These are phyloP conservation scores for Aleurites moluccanus DNA, from an alignment of 441 rosid species.

Conservation along the genomic window DNA sequence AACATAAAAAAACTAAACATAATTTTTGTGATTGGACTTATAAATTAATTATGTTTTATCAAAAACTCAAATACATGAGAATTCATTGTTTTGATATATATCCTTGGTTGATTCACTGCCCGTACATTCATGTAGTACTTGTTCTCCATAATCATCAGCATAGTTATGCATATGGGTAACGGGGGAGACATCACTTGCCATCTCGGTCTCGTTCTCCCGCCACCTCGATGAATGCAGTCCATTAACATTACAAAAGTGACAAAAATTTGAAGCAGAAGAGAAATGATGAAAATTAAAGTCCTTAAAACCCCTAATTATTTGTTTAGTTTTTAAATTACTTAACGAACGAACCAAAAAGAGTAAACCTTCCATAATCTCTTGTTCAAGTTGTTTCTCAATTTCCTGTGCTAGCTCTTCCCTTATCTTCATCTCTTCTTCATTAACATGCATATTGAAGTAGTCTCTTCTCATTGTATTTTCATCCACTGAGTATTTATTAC, in stretches of 20 bases:
- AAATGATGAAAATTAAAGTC: neutral
- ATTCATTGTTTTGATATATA: too few species aligned
- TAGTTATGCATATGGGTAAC: too few species aligned
- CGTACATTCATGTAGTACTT: too few species aligned
- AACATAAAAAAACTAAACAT: too few species aligned
- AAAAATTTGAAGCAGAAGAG: neutral
- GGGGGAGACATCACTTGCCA: too few species aligned
- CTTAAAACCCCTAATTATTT: neutral
- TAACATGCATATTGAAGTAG: neutral
- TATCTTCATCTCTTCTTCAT: neutral
- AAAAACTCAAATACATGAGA: too few species aligned
- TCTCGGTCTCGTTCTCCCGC: neutral
- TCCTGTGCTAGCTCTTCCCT: constrained; percentile 9
- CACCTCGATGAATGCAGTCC: neutral
- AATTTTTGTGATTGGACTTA: too few species aligned
- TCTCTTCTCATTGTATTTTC: neutral
- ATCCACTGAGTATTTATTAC: neutral
- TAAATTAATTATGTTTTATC: too few species aligned
- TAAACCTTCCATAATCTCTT: constrained; percentile 9
- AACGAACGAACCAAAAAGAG: constrained; percentile 3
- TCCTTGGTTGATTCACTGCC: too few species aligned
- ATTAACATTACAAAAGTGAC: neutral
- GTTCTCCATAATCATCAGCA: too few species aligned
- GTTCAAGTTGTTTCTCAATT: constrained; percentile 15
- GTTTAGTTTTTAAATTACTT: neutral